phyloP scores from a whole-genome alignment of 2,329 filamentous ascomycete genomes.

The Dactylella cylindrospora region DNA sequence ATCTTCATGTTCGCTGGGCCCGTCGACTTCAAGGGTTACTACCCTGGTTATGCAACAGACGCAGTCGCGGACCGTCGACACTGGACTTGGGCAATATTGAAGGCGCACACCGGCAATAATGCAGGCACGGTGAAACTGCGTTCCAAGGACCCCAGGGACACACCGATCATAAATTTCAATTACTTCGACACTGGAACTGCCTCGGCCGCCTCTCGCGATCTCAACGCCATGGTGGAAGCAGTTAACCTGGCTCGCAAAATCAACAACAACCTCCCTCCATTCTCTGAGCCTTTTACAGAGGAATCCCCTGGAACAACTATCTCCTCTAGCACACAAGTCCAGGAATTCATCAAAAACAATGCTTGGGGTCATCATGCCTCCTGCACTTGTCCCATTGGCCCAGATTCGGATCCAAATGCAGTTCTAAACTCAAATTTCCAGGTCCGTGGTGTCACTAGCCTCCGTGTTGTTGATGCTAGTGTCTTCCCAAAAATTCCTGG shows the following conservation, averaged over 20 bases:
- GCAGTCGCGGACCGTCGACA: constrained; percentile 54
- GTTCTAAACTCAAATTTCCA: constrained; percentile 62
- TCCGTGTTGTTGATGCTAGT: constrained; percentile 65
- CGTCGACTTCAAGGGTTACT: constrained; percentile 49
- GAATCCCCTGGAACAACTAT: constrained; percentile 5
- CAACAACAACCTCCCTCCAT: constrained; percentile 14
- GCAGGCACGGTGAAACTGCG: constrained; percentile 65
- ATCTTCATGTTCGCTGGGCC: constrained; percentile 53
- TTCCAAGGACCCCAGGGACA: constrained; percentile 64
- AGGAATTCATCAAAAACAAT: constrained; percentile 57
- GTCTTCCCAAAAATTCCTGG: constrained; percentile 60
- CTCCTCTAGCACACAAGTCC: not conserved
- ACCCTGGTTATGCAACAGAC: constrained; percentile 57
- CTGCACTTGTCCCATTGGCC: constrained; percentile 61
- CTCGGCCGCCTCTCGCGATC: constrained; percentile 54
- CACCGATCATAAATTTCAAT: constrained; percentile 65
- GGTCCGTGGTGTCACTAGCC: constrained; percentile 59
- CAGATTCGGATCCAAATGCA: constrained; percentile 58
- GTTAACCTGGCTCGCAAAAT: constrained; percentile 59
- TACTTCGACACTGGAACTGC: constrained; percentile 60
- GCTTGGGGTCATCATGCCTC: constrained; percentile 63
- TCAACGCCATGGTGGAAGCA: constrained; percentile 61
- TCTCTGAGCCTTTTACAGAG: constrained; percentile 17
- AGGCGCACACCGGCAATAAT: constrained; percentile 64
- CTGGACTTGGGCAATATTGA: constrained; percentile 60